phyloP scores from a whole-genome alignment of 2,329 filamentous ascomycete species.

The Penicillium sp. region DNA sequence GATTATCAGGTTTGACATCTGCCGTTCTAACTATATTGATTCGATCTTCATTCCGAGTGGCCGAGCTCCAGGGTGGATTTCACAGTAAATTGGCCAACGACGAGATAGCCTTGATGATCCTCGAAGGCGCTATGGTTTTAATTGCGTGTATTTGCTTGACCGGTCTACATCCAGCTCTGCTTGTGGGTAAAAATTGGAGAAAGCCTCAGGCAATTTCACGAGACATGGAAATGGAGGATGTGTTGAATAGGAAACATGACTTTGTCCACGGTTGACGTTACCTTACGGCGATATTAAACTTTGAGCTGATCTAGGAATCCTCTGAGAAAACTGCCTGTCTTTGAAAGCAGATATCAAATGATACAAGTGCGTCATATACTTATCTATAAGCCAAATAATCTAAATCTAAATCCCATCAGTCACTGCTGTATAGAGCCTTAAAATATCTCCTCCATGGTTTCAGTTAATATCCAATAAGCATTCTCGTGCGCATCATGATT shows the following conservation, averaged over 20 bases:
- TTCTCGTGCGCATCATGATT: background rate
- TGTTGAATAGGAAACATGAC: background rate
- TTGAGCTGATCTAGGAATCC: background rate
- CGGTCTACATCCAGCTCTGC: conserved; percentile 45
- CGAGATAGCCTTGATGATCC: conserved; percentile 51
- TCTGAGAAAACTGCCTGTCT: background rate
- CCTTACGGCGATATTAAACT: background rate
- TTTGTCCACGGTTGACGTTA: background rate
- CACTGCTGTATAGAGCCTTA: background rate
- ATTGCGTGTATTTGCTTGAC: conserved; percentile 48
- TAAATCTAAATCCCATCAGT: background rate
- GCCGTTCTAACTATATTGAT: conserved; percentile 48
- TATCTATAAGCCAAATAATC: background rate
- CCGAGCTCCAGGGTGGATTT: conserved; percentile 51
- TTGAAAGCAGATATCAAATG: background rate
- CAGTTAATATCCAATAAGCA: background rate
- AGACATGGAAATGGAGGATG: background rate
- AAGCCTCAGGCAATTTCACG: background rate
- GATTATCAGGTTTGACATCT: conserved; percentile 30
- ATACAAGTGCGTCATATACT: background rate
- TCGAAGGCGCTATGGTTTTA: conserved; percentile 56
- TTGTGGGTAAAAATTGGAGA: conserved; percentile 13
- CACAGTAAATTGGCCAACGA: conserved; percentile 49
- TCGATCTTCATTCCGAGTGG: conserved; percentile 51
- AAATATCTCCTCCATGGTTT: background rate